Base-by-base conservation (phyloP, 495 filamentous ascomycete genomes). In the Tuber calosporum region DNA sequence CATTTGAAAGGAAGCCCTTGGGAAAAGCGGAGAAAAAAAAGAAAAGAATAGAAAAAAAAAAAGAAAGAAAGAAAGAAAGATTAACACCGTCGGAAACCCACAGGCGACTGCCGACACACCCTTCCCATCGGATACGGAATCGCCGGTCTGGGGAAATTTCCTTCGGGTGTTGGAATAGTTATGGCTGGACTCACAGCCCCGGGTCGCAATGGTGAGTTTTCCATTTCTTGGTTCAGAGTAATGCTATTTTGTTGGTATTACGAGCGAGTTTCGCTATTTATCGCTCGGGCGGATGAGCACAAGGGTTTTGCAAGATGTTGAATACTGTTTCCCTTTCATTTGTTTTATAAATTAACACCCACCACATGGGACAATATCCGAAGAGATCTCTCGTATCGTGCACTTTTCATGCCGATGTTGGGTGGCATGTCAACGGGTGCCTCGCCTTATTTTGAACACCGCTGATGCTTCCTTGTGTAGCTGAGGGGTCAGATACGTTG, bases 131-230 rank as follows among this genome's bases (percentile, higher is more conserved):
- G 45, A 53, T 53, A 53, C 45, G 45, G 45, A 53, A 53, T 53
- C 22, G 22, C 8, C 45, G 45, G 45, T 53, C 26, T 30, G 53
- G 53, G 11, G 17, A 34, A 58, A 58, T 17, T 62, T 62, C 26
- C 53, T 34, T 62, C 26, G 26, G 53, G 53, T 62, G 53, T 62
- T 34, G 53, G 53, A 62, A 62, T 34, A 62, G 17, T 34, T 30
- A 78, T 78, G 76, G 76, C 71, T 68, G 76, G 68, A 48, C 71
- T 71, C 45, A 62, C 70, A 34, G 75, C 73, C 41, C 72, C 76
- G 36, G 42, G 66, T 78, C 75, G 71, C 22, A 77, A 77, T 78
- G 76, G 76, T 78, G 75, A 78, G 76, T 78, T 71, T 70, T 70
- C 70, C 68, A 77, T 77, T 78, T 69, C 74, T 68, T 71, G 76